phyloP scores from a whole-genome alignment of 2,329 filamentous ascomycete genomes.

The Fusarium lateritium region DNA sequence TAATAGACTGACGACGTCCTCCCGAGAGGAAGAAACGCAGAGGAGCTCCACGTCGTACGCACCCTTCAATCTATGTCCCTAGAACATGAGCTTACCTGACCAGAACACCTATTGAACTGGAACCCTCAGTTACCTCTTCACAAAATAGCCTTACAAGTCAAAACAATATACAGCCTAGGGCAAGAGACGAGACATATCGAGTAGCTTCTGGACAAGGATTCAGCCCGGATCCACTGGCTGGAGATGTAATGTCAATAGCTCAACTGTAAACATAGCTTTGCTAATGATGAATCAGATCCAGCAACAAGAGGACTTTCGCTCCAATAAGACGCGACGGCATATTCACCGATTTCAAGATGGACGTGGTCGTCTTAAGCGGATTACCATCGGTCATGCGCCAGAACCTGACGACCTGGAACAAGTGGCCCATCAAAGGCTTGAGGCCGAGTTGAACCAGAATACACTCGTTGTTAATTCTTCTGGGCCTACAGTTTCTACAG shows the following conservation, averaged over 20 bases:
- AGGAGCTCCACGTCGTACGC: background rate
- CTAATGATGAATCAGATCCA: background rate
- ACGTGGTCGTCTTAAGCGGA: background rate
- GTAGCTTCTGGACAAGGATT: fast-evolving
- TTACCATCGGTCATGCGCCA: background rate
- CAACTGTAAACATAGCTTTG: too few relatives aligned
- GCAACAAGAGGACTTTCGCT: background rate
- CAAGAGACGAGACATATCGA: fast-evolving
- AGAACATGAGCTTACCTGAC: background rate
- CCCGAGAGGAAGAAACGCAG: too few relatives aligned
- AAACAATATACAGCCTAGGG: fast-evolving
- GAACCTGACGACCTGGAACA: background rate
- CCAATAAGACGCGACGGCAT: background rate
- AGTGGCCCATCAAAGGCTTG: background rate
- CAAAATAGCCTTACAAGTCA: background rate
- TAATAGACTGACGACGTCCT: background rate
- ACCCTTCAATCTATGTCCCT: fast-evolving
- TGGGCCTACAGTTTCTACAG: background rate
- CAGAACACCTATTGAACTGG: background rate
- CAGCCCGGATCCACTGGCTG: conserved; percentile 16
- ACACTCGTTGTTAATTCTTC: fast-evolving
- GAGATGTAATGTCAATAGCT: background rate
- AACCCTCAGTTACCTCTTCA: background rate
- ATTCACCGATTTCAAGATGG: background rate
- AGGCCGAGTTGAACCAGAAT: fast-evolving